phyloP scores from a whole-genome alignment of 73 alveolate species.

The Effrenium voratum region DNA sequence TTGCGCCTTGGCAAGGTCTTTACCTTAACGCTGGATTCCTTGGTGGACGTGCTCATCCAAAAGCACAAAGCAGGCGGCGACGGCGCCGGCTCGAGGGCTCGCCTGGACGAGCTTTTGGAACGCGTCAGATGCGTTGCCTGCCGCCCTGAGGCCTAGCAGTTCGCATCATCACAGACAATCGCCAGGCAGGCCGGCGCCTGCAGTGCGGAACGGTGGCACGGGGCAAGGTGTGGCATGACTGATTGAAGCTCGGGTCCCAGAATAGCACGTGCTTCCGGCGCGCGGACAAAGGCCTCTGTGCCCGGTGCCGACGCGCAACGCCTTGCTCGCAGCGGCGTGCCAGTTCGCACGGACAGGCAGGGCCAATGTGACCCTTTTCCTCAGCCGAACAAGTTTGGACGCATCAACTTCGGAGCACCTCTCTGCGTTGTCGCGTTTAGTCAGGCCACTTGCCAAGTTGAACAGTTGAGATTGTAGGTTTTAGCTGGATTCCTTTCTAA shows the following conservation, averaged over 20 bases:
- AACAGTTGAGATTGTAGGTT: too few species aligned
- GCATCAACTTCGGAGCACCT: too few species aligned
- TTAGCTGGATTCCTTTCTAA: too few species aligned
- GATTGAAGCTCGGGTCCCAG: neutral
- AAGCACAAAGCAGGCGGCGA: constrained; percentile 16
- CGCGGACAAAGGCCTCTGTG: neutral
- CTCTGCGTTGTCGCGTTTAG: too few species aligned
- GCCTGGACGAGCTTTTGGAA: too few species aligned
- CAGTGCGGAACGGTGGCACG: too few species aligned
- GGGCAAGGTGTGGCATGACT: neutral
- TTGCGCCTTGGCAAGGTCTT: constrained; percentile 25
- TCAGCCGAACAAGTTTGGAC: too few species aligned
- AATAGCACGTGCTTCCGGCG: neutral
- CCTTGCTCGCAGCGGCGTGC: constrained; percentile 13
- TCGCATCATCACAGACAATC: constrained; percentile 78
- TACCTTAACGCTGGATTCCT: constrained; percentile 1
- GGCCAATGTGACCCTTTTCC: too few species aligned
- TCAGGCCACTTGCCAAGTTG: too few species aligned
- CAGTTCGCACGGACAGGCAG: constrained; percentile 54
- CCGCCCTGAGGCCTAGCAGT: constrained; percentile 57
- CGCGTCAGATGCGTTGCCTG: too few species aligned
- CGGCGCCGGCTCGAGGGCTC: too few species aligned
- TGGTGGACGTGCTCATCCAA: neutral
- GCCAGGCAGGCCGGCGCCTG: neutral
- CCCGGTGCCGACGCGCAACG: constrained; percentile 62